These are phyloP conservation scores for Quercus alba DNA, from an alignment of 306 rosid genomes.

Conservation along the genomic window DNA sequence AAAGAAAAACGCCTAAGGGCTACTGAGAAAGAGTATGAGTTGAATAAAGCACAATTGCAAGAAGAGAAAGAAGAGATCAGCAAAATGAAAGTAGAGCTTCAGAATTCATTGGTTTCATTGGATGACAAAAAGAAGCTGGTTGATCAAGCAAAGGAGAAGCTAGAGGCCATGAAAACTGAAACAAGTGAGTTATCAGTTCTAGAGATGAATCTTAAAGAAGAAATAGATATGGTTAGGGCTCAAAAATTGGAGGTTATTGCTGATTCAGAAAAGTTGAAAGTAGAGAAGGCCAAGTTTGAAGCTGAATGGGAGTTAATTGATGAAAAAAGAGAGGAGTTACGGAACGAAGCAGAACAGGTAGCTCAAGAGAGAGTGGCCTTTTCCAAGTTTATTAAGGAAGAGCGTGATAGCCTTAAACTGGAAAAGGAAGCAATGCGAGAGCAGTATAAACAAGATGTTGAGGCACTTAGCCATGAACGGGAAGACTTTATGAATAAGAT, in stretches of 20 bases:
- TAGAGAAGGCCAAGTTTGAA: constrained; percentile 92
- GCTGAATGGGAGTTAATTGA: constrained; percentile 94
- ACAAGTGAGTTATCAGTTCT: constrained; percentile 70
- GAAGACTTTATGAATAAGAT: constrained; percentile 87
- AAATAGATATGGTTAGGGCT: constrained; percentile 78
- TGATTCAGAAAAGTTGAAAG: constrained; percentile 69
- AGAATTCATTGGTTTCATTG: constrained; percentile 52
- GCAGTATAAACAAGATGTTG: constrained; percentile 61
- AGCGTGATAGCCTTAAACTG: constrained; percentile 61
- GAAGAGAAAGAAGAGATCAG: constrained; percentile 64
- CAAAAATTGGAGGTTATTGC: constrained; percentile 69
- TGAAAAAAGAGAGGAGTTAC: constrained; percentile 76
- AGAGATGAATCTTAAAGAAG: constrained; percentile 88
- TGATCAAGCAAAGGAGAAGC: constrained; percentile 55
- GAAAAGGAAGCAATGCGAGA: constrained; percentile 66
- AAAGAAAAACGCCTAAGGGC: constrained; percentile 50
- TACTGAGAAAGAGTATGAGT: constrained; percentile 61
- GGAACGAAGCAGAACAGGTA: constrained; percentile 58
- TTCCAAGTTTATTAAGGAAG: constrained; percentile 68
- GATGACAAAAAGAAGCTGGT: constrained; percentile 58
- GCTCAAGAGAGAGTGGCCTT: constrained; percentile 66
- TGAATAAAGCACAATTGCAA: constrained; percentile 51
- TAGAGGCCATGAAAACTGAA: constrained; percentile 73
- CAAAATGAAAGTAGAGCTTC: constrained; percentile 61
- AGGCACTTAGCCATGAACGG: constrained; percentile 67